These are phyloP conservation scores for Fusarium globosum DNA, from an alignment of 2,329 filamentous ascomycete genomes.

Conservation along the genomic window DNA sequence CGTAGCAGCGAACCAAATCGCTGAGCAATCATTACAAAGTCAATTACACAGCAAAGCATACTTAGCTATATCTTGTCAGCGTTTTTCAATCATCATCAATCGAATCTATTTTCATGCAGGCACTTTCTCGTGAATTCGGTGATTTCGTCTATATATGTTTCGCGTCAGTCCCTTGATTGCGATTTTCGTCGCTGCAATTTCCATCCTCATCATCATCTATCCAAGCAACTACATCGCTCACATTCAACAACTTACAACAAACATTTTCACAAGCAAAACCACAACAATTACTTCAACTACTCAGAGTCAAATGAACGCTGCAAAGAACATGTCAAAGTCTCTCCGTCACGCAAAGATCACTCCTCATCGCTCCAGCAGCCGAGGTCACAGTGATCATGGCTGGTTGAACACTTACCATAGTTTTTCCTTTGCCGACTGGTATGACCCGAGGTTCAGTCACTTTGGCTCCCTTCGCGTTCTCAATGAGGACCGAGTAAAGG, in stretches of 20 bases:
- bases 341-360: slow-evolving; percentile 77
- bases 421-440: slow-evolving; percentile 82
- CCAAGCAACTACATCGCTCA: slow-evolving; percentile 40
- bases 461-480: slow-evolving; percentile 86
- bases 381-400: slow-evolving; percentile 84
- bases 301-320: slow-evolving; percentile 46
- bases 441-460: slow-evolving; percentile 72
- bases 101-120: slow-evolving; percentile 17
- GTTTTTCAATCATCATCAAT: slow-evolving; percentile 41
- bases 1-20: slow-evolving; percentile 30
- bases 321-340: slow-evolving; percentile 68
- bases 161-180: slow-evolving; percentile 49
- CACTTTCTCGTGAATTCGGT: slow-evolving; percentile 45
- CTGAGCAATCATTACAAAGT: slow-evolving; percentile 43
- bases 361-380: slow-evolving; percentile 75
- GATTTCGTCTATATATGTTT: slow-evolving; percentile 53
- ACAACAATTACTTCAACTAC: not conserved
- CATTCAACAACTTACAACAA: slow-evolving; percentile 38
- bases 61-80: slow-evolving; percentile 44
- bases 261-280: slow-evolving; percentile 24
- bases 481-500: slow-evolving; percentile 86
- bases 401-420: slow-evolving; percentile 91
- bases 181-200: slow-evolving; percentile 53
- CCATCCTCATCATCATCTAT: slow-evolving; percentile 51
- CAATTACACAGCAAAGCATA: slow-evolving; percentile 10